Conservation (phyloP, 1,139 yeast species). For the Pichia sp. region DNA sequence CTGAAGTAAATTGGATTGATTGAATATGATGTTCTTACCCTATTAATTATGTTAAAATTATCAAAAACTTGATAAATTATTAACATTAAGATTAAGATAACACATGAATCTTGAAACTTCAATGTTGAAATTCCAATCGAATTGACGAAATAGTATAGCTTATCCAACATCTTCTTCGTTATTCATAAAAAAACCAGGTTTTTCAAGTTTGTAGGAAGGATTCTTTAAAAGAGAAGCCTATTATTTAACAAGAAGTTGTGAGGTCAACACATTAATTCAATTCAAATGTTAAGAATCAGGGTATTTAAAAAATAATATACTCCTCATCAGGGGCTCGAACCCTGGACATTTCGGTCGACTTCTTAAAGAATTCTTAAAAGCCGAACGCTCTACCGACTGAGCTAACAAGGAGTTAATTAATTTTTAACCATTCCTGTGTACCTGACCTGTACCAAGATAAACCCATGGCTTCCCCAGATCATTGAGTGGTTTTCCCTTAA, state of each 20-base stretch:
- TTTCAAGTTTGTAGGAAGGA: neutral
- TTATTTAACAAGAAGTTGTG: neutral
- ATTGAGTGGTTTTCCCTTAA: too few relatives aligned
- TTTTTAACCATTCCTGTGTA: too few relatives aligned
- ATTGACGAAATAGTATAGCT: neutral
- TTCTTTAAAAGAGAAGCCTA: too few relatives aligned
- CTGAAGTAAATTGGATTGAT: conserved; percentile 11
- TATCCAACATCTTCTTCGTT: neutral
- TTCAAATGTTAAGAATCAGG: neutral
- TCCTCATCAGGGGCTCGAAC: conserved; percentile 22
- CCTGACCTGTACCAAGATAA: too few relatives aligned
- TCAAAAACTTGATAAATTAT: neutral
- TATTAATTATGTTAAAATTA: conserved; percentile 13
- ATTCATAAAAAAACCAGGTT: neutral
- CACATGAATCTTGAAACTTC: conserved; percentile 11
- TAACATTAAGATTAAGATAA: conserved; percentile 7
- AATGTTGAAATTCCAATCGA: conserved; percentile 3
- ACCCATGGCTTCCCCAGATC: too few relatives aligned
- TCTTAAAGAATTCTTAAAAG: conserved; percentile 31
- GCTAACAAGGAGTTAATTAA: conserved; percentile 28
- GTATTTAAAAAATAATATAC: conserved; percentile 2
- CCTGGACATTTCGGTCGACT: conserved; percentile 23
- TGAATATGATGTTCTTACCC: conserved; percentile 14
- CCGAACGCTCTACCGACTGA: conserved; percentile 48
- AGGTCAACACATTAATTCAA: neutral